Base-by-base conservation (phyloP, 2,329 filamentous ascomycete species). In the Xylaria multiplex region DNA sequence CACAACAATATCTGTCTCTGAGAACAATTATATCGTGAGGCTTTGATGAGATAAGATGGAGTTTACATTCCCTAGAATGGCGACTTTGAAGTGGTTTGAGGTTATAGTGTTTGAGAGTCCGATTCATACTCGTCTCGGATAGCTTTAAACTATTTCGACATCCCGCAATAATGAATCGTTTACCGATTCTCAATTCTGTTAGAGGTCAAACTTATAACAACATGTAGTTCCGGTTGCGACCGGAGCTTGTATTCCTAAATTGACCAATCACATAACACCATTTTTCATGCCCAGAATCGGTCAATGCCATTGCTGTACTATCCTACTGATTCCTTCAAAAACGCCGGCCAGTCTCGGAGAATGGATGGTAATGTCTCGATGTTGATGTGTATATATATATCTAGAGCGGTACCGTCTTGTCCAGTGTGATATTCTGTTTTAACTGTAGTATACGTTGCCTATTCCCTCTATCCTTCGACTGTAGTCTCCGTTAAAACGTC, bases 261-360 rank as follows among this genome's bases (percentile, higher is more conserved):
- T 50, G 65, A 27, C 76, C 76, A 78, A 79, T 78, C 68, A 73
- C 32, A 70, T 67, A 67, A 72, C 69, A 74, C 60, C n/a, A 9
- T 57, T 54, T 43, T 62, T 43, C 32, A 24, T 16, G 11, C n/a
- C 16, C 11, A 57, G 37, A n/a, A 55, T 53, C 19, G n/a, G 16
- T 16, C 9, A 40, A 14, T 14, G 14, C 37, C 4, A 40, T 14
- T 14, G 37, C 13, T 14, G 37, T 40, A 40, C 55, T 11, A 14
- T 37, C 19, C 32, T 4, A 13, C 42, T 22, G 8, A 22, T 19
- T 19, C 6, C 7, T 14, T 30, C 27, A 2, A 52, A 32, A 64
- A 27, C 54, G 30, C 67, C 68, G 68, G 22, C 22, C 6, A 32
- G 8, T 14, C 35, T 56, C 68, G 68, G 68, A 64, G 68, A 54